These are phyloP conservation scores for Trichosanthes truncata DNA, from an alignment of 306 rosid species.

Conservation along the genomic window DNA sequence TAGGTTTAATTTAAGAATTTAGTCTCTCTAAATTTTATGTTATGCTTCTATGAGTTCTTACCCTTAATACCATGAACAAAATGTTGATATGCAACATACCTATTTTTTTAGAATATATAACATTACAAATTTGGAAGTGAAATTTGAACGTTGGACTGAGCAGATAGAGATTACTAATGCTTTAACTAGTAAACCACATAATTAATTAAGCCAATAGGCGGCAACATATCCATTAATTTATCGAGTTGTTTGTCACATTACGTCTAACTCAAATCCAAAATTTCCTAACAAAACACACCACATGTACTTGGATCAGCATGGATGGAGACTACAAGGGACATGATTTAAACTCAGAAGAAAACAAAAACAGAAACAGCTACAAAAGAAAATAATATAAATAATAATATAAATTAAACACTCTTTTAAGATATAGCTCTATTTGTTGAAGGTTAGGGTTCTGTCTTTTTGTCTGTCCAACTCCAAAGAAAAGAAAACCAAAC, in stretches of 20 bases:
- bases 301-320: not conserved
- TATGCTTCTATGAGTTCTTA: too few species aligned
- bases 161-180: too few species aligned
- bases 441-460: constrained; percentile 1
- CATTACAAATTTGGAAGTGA: too few species aligned
- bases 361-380: not conserved
- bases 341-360: not conserved
- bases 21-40: too few species aligned
- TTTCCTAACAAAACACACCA: not conserved
- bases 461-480: not conserved
- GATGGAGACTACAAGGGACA: not conserved
- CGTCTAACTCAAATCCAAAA: not conserved
- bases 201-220: too few species aligned
- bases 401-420: not conserved
- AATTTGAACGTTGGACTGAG: too few species aligned
- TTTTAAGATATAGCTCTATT: not conserved
- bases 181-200: too few species aligned
- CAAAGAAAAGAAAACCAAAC: not conserved
- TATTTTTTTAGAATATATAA: too few species aligned
- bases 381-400: not conserved
- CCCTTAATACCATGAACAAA: too few species aligned
- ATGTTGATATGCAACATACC: too few species aligned
- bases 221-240: not conserved
- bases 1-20: too few species aligned
- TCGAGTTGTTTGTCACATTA: not conserved